Evolutionary conservation across 73 alveolate species (phyloP), one percentile per base, ranked within the genome.

Genomic region (Blepharisma stoltei): DNA sequence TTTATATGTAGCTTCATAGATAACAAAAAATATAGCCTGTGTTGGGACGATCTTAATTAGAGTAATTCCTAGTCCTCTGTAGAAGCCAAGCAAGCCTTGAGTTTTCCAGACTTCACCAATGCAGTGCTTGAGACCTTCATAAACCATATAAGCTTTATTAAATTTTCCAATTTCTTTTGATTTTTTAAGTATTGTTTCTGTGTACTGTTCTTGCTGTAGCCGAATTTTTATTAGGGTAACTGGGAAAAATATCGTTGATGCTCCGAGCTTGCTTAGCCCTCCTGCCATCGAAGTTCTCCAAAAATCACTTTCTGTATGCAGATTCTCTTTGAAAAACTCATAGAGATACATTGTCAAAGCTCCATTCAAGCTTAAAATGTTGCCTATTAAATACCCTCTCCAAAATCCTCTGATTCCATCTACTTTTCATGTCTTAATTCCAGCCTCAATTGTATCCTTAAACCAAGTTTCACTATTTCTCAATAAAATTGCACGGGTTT

Each of bases 331-430:
- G 23, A 60, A 14, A 60, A 11, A 14, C 45, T 60, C 73, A 60
- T 60, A 60, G n/a, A 60, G 14, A 60, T 60, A 60, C 73, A 60
- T 60, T 1, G 73, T 14, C 2, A 25, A 9, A 18, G 73, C 23
- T 25, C 73, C 73, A 25, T 60, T 38, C 14, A 60, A 60, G 23
- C 46, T 38, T 25, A 60, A 5, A 20, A 60, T 8, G 18, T 14
- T 14, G 14, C 73, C 73, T 18, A 60, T 38, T 14, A 11, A 14
- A 60, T 60, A 60, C 45, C 73, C 73, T 20, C 73, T n/a, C 73
- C 73, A 60, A 60, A 60, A 60, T 9, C 73, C 73, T 18, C 2
- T 18, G 2, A 60, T 60, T 25, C 73, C 73, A 60, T 60, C 73
- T 14, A 60, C 73, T 60, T 60, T 60, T 9, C 37, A 60, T 18